Percentiles rank a stretch among this genome's conserved stretches.
These are phyloP conservation scores for Microthyrium microscopicum DNA, from an alignment of 2,329 filamentous ascomycete species.

Conservation along the genomic window DNA sequence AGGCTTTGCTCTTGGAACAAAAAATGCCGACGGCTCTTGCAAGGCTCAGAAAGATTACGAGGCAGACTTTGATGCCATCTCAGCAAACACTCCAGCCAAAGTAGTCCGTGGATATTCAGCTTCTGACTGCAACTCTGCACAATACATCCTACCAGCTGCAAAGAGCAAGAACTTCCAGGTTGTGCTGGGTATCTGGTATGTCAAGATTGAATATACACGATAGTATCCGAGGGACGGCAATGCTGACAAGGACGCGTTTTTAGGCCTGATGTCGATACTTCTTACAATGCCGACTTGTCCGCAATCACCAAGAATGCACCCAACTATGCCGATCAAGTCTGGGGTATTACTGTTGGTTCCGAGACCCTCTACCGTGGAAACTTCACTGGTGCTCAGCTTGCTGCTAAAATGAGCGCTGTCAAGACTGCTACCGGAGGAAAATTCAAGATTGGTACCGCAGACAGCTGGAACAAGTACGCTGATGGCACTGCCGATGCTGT, in stretches of 20 bases:
- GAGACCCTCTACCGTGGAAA: constrained; percentile 55
- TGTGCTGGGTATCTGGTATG: constrained; percentile 52
- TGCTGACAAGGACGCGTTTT: constrained; percentile 5
- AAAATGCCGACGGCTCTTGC: constrained; percentile 43
- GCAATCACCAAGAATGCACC: constrained; percentile 35
- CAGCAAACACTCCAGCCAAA: constrained; percentile 30
- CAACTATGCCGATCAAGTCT: constrained; percentile 40
- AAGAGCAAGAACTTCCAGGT: constrained; percentile 49
- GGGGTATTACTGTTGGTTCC: constrained; percentile 54
- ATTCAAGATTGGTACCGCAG: constrained; percentile 48
- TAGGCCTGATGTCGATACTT: constrained; percentile 46
- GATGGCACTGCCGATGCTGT: constrained; percentile 52
- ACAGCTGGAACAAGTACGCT: constrained; percentile 56
- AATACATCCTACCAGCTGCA: constrained; percentile 47
- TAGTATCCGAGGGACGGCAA: not conserved
- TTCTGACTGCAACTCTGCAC: constrained; percentile 47
- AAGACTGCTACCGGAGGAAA: constrained; percentile 33
- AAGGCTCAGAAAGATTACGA: constrained; percentile 47
- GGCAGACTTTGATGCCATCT: constrained; percentile 46
- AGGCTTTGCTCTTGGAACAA: constrained; percentile 51
- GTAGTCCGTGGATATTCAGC: constrained; percentile 52
- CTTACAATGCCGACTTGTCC: constrained; percentile 42
- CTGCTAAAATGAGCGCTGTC: constrained; percentile 45
- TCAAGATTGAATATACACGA: constrained; percentile 4
- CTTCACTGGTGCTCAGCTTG: constrained; percentile 43